Evolutionary conservation across 2,329 filamentous ascomycete species (phyloP), one percentile per base, ranked within the genome.

Genomic region (Fusarium pseudoanthophilum): DNA sequence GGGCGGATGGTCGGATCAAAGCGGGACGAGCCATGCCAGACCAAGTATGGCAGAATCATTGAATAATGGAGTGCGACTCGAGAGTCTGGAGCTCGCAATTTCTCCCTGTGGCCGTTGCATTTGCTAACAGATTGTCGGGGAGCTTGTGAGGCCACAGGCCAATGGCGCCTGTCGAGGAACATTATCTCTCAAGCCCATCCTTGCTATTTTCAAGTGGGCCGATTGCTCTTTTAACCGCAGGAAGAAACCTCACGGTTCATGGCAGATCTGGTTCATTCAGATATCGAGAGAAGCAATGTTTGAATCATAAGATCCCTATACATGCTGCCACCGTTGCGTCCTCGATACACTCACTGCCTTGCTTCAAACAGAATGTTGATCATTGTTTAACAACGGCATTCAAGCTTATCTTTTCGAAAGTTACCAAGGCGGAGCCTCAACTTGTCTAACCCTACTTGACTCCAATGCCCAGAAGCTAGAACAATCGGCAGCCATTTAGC

Each of bases 1-100:
- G 60, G 60, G 57, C 68, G 68, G 72, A 72, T 60, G 49, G 34
- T 72, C 72, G 72, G 72, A 71, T 58, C 68, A 58, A 70, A 74
- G 72, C 59, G 72, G 72, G 72, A 73, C 72, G 42, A 69, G 48
- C 67, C 67, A 74, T 65, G 63, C 46, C 67, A 57, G 67, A 57
- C 65, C 62, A 46, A 72, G 67, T 58, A 57, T 73, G 71, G 55
- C 39, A 68, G 36, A 52, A 43, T 24, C 40, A 56, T 64, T 43
- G 39, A 56, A 59, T 21, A 60, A 48, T 43, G 60, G 63, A 65
- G 63, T 65, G 28, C 59, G 18, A 66, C 36, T 59, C n/a, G 26
- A 39, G 32, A 46, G 26, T 53, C 56, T 58, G 52, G 46, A 60
- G 30, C 56, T 60, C 40, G 28, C 39, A 60, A 53, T 60, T 30